Evolutionary conservation across 176 grass and related monocot species (phyloP).

Genomic region (Carex kokanica): DNA sequence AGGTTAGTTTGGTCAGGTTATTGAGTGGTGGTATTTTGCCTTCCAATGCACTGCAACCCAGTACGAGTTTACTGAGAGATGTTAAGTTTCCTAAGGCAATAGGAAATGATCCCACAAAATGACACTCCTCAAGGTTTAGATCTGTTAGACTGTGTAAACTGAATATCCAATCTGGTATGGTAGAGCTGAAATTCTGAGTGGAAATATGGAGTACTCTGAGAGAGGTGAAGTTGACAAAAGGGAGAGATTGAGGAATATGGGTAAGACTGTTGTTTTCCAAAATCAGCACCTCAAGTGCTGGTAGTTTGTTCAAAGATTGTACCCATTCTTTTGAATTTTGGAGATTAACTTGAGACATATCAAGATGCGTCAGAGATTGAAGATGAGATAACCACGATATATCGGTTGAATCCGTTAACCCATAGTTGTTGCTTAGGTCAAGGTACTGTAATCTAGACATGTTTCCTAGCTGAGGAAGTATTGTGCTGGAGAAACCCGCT

Average conservation of each 20-base stretch:
- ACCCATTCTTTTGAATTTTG: conserved; percentile 21
- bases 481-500: not conserved
- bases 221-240: conserved; percentile 3
- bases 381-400: conserved; percentile 2
- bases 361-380: not conserved
- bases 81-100: not conserved
- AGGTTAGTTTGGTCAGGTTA: not conserved
- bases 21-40: conserved; percentile 12
- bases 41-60: not conserved
- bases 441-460: conserved; percentile 29
- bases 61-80: not conserved
- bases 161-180: not conserved
- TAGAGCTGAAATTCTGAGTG: not conserved
- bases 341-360: conserved; percentile 8
- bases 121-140: not conserved
- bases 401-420: not conserved
- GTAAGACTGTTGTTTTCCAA: conserved; percentile 7
- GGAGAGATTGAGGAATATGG: not conserved
- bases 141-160: not conserved
- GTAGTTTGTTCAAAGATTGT: not conserved
- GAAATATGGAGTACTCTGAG: not conserved
- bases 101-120: not conserved
- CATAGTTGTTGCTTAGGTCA: not conserved
- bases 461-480: conserved; percentile 38
- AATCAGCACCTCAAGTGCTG: not conserved